Evolutionary conservation across 1,284 basidiomycete genomes (phyloP).

Genomic region (Puccinia coronata): DNA sequence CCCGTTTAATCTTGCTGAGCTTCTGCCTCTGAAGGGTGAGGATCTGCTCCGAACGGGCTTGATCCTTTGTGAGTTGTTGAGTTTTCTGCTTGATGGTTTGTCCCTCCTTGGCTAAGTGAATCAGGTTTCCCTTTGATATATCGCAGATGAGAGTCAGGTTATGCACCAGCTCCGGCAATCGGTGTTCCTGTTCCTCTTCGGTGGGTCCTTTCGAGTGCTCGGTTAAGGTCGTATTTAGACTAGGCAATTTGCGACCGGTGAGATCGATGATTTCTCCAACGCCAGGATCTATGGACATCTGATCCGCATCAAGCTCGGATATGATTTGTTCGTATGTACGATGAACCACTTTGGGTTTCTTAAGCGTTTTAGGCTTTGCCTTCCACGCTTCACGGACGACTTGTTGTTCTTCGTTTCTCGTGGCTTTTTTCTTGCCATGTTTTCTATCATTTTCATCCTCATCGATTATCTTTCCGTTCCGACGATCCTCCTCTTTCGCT

Average conservation of each 20-base stretch:
- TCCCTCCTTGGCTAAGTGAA: constrained; percentile 85
- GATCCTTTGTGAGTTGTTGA: constrained; percentile 73
- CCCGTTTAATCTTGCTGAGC: constrained; percentile 52
- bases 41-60: constrained; percentile 68
- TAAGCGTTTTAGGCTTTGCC: constrained; percentile 66
- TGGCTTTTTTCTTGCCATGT: constrained; percentile 44
- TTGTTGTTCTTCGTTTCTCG: constrained; percentile 50
- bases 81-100: constrained; percentile 76
- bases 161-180: constrained; percentile 88
- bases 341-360: constrained; percentile 79
- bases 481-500: constrained; percentile 73
- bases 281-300: constrained; percentile 62
- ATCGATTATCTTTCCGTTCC: constrained; percentile 51
- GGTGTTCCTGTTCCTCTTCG: constrained; percentile 34
- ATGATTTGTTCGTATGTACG: constrained; percentile 94
- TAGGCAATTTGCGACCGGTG: constrained; percentile 76
- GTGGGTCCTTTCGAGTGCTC: constrained; percentile 63
- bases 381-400: constrained; percentile 56
- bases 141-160: constrained; percentile 86
- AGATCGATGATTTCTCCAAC: constrained; percentile 88
- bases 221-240: constrained; percentile 73
- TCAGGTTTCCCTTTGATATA: constrained; percentile 75
- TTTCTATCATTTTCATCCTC: constrained; percentile 53
- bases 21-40: constrained; percentile 61
- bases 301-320: constrained; percentile 66